Conservation (phyloP, 2,329 filamentous ascomycete species). For the Scedosporium minutisporum region DNA sequence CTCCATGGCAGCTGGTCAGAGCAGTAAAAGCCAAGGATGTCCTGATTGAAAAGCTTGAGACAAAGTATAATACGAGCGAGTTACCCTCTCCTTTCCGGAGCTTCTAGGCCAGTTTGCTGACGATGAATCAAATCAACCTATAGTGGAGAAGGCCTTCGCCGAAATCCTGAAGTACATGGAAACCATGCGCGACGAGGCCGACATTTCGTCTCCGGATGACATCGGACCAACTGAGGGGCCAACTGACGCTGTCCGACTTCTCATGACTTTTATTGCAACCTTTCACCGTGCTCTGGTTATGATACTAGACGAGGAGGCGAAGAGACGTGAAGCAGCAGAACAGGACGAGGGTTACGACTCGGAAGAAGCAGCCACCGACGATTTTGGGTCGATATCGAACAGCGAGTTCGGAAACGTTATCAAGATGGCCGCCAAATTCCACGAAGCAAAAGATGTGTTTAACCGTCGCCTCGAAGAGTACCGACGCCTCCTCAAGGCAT, state of each 20-base stretch:
- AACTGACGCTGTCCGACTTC: no score
- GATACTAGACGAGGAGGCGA: no score
- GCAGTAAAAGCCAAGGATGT: neutral
- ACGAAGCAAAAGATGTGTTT: neutral
- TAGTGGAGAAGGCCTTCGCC: neutral
- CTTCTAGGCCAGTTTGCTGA: neutral
- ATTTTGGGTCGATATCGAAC: neutral
- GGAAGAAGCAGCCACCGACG: neutral
- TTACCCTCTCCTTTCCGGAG: neutral
- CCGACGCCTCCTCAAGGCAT: neutral
- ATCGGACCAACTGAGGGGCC: no score
- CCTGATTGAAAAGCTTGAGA: neutral
- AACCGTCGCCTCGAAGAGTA: neutral
- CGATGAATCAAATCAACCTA: neutral
- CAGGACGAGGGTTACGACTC: neutral
- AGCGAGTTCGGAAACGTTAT: neutral
- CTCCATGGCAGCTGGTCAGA: neutral
- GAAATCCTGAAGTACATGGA: no score
- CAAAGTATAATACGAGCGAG: neutral
- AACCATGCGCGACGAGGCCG: no score
- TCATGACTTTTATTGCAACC: no score
- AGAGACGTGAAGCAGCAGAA: neutral
- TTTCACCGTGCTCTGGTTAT: no score
- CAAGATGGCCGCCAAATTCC: neutral
- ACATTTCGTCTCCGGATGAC: no score